A percentile compares a stretch with the other conserved stretches of the same genome.
Conservation (phyloP, 805 yeast species). For the Candida awuae region DNA sequence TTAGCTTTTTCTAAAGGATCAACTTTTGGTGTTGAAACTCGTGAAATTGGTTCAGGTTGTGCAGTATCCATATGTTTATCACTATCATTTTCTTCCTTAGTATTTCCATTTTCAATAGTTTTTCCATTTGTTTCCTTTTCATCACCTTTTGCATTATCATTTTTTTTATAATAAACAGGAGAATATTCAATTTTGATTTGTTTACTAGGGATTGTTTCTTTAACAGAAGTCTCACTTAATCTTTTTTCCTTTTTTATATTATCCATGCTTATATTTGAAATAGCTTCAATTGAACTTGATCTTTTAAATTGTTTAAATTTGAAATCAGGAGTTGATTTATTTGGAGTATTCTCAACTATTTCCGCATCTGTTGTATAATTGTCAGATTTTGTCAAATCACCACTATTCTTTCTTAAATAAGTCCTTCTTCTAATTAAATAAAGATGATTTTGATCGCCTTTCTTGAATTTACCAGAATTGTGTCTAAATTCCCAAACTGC, state of each 20-base stretch:
- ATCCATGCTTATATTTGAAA: neutral
- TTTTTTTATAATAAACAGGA: neutral
- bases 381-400: neutral
- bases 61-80: neutral
- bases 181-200: neutral
- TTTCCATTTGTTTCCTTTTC: neutral
- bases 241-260: neutral
- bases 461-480: conserved; percentile 40
- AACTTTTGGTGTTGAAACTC: neutral
- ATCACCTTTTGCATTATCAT: neutral
- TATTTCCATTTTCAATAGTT: neutral
- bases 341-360: neutral
- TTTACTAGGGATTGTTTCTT: neutral
- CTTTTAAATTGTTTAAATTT: too few relatives aligned
- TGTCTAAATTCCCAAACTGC: conserved; percentile 54
- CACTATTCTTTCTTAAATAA: conserved; percentile 9
- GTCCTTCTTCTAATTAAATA: conserved; percentile 39
- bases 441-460: conserved; percentile 38
- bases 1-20: too few relatives aligned
- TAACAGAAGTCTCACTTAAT: too few relatives aligned
- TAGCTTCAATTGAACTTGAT: too few relatives aligned
- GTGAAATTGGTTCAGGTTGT: neutral
- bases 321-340: neutral
- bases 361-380: neutral
- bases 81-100: neutral